Conservation (phyloP, 2,329 filamentous ascomycete species). For the Colletotrichum australisinense region DNA sequence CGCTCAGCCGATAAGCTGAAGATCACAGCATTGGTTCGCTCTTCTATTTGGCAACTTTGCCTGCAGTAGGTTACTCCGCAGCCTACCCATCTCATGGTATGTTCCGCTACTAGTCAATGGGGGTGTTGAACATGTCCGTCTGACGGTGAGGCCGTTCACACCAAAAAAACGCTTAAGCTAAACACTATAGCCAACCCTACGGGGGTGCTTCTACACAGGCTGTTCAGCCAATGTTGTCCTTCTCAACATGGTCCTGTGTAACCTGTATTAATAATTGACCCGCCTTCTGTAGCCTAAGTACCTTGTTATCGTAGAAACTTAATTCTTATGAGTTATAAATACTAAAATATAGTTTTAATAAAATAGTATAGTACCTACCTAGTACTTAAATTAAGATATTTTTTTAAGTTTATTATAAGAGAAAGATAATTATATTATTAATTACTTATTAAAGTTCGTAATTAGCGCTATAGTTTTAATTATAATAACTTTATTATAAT, state of each 20-base stretch:
- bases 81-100: not conserved
- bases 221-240: not conserved
- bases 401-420: no score
- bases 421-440: no score
- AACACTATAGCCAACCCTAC: not conserved
- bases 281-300: slow-evolving; percentile 20
- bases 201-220: not conserved
- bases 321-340: no score
- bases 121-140: slow-evolving; percentile 21
- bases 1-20: not conserved
- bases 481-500: no score
- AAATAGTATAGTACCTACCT: no score
- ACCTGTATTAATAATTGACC: slow-evolving; percentile 18
- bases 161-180: not conserved
- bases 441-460: no score
- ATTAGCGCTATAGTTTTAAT: no score
- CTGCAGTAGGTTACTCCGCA: not conserved
- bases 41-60: slow-evolving; percentile 5
- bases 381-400: no score
- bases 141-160: slow-evolving; percentile 25
- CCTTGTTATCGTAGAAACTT: no score
- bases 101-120: slow-evolving; percentile 15
- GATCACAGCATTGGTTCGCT: not conserved
- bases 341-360: no score
- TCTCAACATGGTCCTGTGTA: slow-evolving; percentile 2